These are phyloP conservation scores for Chlorokybus atmophyticus DNA, from an alignment of 139 green algal species.

Conservation along the genomic window DNA sequence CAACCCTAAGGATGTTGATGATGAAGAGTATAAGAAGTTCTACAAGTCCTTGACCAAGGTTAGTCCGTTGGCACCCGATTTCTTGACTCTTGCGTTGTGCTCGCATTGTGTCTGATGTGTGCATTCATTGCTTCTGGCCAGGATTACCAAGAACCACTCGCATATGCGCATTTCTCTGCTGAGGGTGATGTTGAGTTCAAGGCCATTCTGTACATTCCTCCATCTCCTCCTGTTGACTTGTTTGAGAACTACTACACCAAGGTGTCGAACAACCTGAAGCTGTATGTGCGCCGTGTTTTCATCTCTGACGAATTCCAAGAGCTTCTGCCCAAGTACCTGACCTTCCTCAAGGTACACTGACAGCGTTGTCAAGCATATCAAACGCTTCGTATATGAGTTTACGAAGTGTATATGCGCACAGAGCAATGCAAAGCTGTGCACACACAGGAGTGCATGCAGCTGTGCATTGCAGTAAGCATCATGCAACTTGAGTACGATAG, in stretches of 20 bases:
- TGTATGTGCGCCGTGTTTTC: slow-evolving; percentile 92
- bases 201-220: slow-evolving; percentile 80
- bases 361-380: no score
- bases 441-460: no score
- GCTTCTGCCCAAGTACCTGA: slow-evolving; percentile 75
- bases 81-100: not conserved
- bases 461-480: no score
- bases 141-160: slow-evolving; percentile 44
- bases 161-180: slow-evolving; percentile 86
- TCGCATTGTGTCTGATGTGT: not conserved
- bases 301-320: slow-evolving; percentile 84
- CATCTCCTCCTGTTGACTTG: slow-evolving; percentile 49
- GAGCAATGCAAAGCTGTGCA: not conserved
- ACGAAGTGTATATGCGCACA: not conserved
- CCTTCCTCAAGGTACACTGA: slow-evolving; percentile 43
- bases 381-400: no score
- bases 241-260: slow-evolving; percentile 83
- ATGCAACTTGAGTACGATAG: no score
- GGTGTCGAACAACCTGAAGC: slow-evolving; percentile 56
- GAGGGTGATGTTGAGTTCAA: slow-evolving; percentile 99
- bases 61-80: not conserved
- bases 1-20: slow-evolving; percentile 59
- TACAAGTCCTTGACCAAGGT: slow-evolving; percentile 83
- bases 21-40: slow-evolving; percentile 94
- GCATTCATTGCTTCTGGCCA: not conserved